These are phyloP conservation scores for Fragaria ananassa DNA, from an alignment of 306 rosid genomes.

Conservation along the genomic window DNA sequence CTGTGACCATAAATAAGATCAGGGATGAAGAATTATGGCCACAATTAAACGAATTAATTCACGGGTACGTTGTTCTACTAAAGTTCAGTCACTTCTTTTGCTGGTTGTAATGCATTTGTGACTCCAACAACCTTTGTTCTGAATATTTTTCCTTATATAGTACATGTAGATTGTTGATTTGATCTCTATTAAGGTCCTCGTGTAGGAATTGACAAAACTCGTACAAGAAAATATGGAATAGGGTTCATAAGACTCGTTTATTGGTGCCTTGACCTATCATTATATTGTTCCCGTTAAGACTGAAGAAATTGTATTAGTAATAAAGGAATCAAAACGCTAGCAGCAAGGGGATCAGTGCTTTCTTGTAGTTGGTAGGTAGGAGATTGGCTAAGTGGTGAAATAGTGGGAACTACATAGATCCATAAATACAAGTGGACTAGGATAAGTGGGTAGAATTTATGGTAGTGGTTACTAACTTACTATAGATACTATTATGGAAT, in stretches of 20 bases:
- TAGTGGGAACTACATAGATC: neutral
- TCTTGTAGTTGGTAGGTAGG: neutral
- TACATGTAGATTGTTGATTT: neutral
- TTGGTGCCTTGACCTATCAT: neutral
- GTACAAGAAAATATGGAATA: neutral
- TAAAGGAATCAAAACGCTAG: neutral
- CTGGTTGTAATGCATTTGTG: conserved; percentile 16
- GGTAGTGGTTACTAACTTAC: neutral
- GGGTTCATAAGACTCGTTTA: neutral
- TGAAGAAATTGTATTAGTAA: neutral
- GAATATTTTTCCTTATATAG: neutral
- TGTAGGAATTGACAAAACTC: neutral
- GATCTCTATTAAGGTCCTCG: neutral
- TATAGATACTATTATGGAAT: neutral
- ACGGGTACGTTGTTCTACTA: conserved; percentile 60
- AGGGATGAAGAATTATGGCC: conserved; percentile 98
- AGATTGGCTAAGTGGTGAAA: neutral
- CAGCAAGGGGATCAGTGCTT: neutral
- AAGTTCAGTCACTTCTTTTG: neutral
- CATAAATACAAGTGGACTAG: neutral
- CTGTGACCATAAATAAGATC: conserved; percentile 81
- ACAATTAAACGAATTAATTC: conserved; percentile 72
- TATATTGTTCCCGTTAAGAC: neutral
- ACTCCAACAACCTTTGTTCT: neutral
- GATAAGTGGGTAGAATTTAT: neutral